Base-by-base conservation (phyloP, 345 rosid species). In the Citrus inodora region DNA sequence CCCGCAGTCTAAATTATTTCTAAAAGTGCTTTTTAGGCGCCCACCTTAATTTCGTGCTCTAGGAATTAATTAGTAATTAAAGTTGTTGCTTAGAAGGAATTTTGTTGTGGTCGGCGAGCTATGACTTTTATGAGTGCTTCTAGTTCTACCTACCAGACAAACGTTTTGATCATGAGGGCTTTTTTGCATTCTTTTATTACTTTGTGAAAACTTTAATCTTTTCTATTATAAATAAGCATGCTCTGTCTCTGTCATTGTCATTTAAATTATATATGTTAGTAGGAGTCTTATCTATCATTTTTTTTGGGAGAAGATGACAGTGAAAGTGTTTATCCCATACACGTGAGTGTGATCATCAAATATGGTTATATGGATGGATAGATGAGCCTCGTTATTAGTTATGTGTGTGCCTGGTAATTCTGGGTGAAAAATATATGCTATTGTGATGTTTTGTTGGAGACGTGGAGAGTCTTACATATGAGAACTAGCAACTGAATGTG, bases 31-130 rank as follows among this genome's bases (percentile, higher is more conserved):
- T 46, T 48, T 53, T 33, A 10, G 32, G 30, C 60, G 79, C 83
- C 79, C 64, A 30, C 83, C 83, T 51, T 80, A 58, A 53, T 70
- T 76, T 76, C 62, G 51, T 46, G 51, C 51, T 13, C 3, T 46
- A 13, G 51, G 51, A 11, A 46, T 46, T 46, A 46, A 46, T 46
- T 13, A 46, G 17, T 10, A 22, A 22, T 6, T 7, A 75, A 59
- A 40, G 42, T n/a, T 22, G 46, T 63, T 64, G 46, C 59, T 28
- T 21, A 30, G 8, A 59, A 32, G 48, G 40, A 60, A 51, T 7
- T 14, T 33, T 28, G 77, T n/a, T 35, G 46, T 6, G 85, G 48
- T 66, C 59, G 82, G 73, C 66, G 56, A 70, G 27, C 38, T 71
- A 48, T 67, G 85, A 79, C 75, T 40, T 70, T 42, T 35, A 42